Base-by-base conservation (phyloP, 2,329 filamentous ascomycete species). In the Aaosphaeria arxii region DNA sequence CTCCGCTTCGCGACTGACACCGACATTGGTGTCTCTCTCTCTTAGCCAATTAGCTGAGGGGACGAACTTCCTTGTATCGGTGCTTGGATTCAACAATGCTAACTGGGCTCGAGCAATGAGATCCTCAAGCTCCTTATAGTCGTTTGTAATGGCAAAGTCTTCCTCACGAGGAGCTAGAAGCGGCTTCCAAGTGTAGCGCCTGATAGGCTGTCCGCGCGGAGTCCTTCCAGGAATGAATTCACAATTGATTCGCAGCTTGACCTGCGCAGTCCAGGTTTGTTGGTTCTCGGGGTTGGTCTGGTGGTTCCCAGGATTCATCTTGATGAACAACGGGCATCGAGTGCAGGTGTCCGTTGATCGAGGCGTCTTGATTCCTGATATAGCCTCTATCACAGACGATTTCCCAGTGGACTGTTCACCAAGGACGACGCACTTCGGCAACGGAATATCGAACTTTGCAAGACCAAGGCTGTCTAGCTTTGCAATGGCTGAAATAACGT, bases 351-450 rank as follows among this genome's bases (percentile, higher is more conserved):
- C 87, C 4, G 81, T 80, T 38, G 80, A 82, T 2, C 86, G 78
- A 0, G 89, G 89, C 0, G 92, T 81, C 17, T 84, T 84, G 28
- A 94, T 85, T 4, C 85, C 87, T 0, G 70, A 72, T 5, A 76
- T 68, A 0, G 70, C 72, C 46, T 77, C 75, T 9, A 77, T 74
- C 0, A 75, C 64, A 0, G 78, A 90, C 0, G 85, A 90, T 63
- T 96, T 96, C 0, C 91, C 91, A 0, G 89, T 87, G 0, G 83
- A 88, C 61, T 96, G 91, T 43, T 95, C 90, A 0, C 66, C 62
- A 0, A 95, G 83, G 0, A 95, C 81, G 5, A 92, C 87, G 7
- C 95, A 83, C 56, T 90, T 89, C 0, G 91, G 89, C 0, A 95
- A 74, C 0, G 82, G 81, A 0, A 89, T 81, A 0, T 74, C 61